A percentile compares a stretch with the other conserved stretches of the same genome.
phyloP scores from a whole-genome alignment of 2,329 filamentous ascomycete species.

The Scorias spongiosa region DNA sequence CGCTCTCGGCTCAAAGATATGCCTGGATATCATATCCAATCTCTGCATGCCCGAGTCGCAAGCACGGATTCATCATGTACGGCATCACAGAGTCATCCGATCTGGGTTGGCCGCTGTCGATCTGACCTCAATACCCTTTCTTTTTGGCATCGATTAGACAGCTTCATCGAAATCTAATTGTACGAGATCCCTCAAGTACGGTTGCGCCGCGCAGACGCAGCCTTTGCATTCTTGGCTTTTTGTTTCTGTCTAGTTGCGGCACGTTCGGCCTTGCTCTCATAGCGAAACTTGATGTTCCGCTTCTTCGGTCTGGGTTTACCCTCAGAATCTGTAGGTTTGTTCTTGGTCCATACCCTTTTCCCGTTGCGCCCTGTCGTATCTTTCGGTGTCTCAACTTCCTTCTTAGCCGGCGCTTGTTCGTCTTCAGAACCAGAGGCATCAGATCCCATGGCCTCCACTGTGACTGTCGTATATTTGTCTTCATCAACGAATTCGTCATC shows the following conservation, averaged over 20 bases:
- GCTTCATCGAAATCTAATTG: neutral
- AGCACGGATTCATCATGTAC: too few species aligned
- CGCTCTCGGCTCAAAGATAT: too few species aligned
- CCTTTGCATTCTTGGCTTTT: constrained; percentile 53
- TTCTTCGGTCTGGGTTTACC: constrained; percentile 47
- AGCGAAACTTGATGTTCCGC: constrained; percentile 64
- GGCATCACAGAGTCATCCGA: neutral
- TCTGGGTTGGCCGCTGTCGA: neutral
- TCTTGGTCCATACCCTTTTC: constrained; percentile 37
- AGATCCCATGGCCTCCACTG: constrained; percentile 74
- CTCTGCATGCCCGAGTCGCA: too few species aligned
- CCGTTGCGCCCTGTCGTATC: constrained; percentile 15
- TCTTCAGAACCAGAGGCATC: constrained; percentile 42
- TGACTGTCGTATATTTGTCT: constrained; percentile 89
- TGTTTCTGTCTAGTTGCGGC: constrained; percentile 46
- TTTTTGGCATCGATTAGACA: neutral
- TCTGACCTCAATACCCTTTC: neutral
- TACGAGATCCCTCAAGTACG: neutral
- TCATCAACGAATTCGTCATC: constrained; percentile 95
- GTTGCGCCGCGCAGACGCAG: constrained; percentile 37
- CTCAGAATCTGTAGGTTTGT: constrained; percentile 23
- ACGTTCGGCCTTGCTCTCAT: constrained; percentile 77
- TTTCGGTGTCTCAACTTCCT: constrained; percentile 15
- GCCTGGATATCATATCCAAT: too few species aligned
- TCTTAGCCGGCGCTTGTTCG: constrained; percentile 20